Evolutionary conservation across 495 filamentous ascomycete genomes (phyloP).

Genomic region (Aspergillus baeticus): DNA sequence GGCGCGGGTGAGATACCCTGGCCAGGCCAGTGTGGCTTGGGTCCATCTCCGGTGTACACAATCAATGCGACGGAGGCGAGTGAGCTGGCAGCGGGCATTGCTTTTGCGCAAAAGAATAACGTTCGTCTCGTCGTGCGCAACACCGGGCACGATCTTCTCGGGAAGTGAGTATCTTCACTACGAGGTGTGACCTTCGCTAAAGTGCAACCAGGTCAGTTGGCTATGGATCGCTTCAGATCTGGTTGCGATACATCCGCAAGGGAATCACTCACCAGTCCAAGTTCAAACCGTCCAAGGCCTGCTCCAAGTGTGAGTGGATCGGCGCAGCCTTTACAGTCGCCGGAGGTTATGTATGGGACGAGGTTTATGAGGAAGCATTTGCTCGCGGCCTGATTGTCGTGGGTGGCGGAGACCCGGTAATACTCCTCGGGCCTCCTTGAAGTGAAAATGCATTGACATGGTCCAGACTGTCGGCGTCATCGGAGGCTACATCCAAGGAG

Average conservation of each 20-base stretch:
- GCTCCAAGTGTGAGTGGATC: constrained; percentile 22
- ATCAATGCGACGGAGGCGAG: constrained; percentile 29
- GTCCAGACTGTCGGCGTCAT: constrained; percentile 32
- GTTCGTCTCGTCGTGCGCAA: constrained; percentile 59
- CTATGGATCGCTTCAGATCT: constrained; percentile 33
- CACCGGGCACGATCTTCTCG: constrained; percentile 51
- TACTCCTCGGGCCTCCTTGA: background rate
- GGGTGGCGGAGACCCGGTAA: constrained; percentile 32
- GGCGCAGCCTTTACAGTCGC: constrained; percentile 33
- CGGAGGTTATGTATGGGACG: constrained; percentile 37
- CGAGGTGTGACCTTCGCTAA: too few relatives aligned
- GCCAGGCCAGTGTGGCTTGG: constrained; percentile 12
- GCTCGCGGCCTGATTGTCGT: constrained; percentile 27
- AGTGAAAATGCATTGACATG: background rate
- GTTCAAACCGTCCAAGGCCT: constrained; percentile 19
- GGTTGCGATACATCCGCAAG: constrained; percentile 31
- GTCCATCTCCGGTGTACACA: constrained; percentile 20
- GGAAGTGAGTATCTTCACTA: constrained; percentile 41
- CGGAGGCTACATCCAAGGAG: constrained; percentile 38
- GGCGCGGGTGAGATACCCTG: too few relatives aligned
- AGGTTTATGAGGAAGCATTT: constrained; percentile 30
- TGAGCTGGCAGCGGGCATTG: constrained; percentile 31
- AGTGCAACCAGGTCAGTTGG: constrained; percentile 30
- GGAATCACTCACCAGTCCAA: constrained; percentile 27
- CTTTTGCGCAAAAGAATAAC: constrained; percentile 51